Base-by-base conservation (phyloP, 1,284 basidiomycete genomes). In the Thecaphora thlaspeos region DNA sequence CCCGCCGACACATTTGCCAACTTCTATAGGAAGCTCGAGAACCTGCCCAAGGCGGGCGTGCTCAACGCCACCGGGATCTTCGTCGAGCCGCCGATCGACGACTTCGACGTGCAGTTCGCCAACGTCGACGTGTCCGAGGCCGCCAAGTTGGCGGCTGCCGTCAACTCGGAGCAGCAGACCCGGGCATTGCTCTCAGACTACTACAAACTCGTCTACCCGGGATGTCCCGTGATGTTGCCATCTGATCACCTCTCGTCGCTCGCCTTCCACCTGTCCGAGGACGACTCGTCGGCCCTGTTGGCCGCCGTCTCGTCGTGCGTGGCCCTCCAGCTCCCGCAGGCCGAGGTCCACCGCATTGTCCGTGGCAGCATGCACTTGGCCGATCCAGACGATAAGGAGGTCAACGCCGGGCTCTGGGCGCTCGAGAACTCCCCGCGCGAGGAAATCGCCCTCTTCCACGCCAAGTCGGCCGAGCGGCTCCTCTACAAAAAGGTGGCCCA, bases 181-280 rank as follows among this genome's bases (percentile, higher is more conserved):
- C 55, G 64, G 21, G 54, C 56, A 10, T 42, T 68, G 36, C 51
- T 70, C 5, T 47, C 57, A 9, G 61, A 62, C 60, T 73, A 60
- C 40, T 73, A 67, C 48, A 63, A 73, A 60, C 59, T 64, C 21
- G 70, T 73, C 23, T 73, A 73, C 37, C 66, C 70, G 2, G 60
- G 61, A 3, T 63, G 62, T 22, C 68, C 70, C 10, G 69, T 73
- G 32, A 61, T 73, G 51, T 46, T 69, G 28, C 63, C 68, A 3
- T 67, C 70, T 2, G 66, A 57, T 11, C 68, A 66, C 32, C 63
- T 73, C 7, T 70, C 70, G 15, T 71, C 70, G 30, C 44, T 71
- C 15, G 69, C 70, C 10, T 73, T 73, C 46, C 66, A 69, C 34
- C 53, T 71, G 26, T 69, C 69, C 43, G 70, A 69, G 36, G 63